Evolutionary conservation across 306 rosid species (phyloP), one percentile per base, ranked within the genome.

Genomic region (Geum urbanum): DNA sequence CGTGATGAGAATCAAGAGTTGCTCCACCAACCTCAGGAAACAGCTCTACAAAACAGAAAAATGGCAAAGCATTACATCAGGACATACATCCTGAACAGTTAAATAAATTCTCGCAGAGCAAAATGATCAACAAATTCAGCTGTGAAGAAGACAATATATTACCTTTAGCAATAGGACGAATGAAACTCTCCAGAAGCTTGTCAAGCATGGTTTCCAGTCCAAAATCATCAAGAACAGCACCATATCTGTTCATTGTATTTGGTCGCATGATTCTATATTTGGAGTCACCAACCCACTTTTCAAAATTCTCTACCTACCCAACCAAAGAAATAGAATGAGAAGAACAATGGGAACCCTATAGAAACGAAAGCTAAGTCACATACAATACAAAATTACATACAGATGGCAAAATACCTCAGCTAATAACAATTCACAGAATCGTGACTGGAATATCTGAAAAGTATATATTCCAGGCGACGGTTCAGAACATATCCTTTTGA

Each of bases 141-240:
- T 46, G 27, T 45, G 61, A 8, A 24, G 80, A 66, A 50, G 47
- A 74, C n/a, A 37, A 53, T 22, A 59, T 22, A 55, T 62, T 68
- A 92, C 96, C 96, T 89, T 75, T 84, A 61, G 96, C 79, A 45
- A 92, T 56, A 44, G 98, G 96, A 66, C 81, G 76, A 75, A 92
- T 77, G 79, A 81, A 92, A 67, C 73, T 83, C 76, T 76, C 81
- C 98, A 89, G 80, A 69, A 92, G 77, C 71, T 80, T 89, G 73
- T 78, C 84, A 70, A 89, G 95, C 98, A 92, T 92, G 72, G 77
- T 49, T 76, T 89, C 95, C 71, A 92, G 62, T 72, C 98, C 96
- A 80, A 92, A 85, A 75, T 92, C 98, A 81, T 92, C 96, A 56
- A 92, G 98, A 81, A 92, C 98, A 6, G 84, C 98, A 61, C 98